Evolutionary conservation across 2,329 filamentous ascomycete species (phyloP).

Genomic region (Bimuria novae-zelandiae): DNA sequence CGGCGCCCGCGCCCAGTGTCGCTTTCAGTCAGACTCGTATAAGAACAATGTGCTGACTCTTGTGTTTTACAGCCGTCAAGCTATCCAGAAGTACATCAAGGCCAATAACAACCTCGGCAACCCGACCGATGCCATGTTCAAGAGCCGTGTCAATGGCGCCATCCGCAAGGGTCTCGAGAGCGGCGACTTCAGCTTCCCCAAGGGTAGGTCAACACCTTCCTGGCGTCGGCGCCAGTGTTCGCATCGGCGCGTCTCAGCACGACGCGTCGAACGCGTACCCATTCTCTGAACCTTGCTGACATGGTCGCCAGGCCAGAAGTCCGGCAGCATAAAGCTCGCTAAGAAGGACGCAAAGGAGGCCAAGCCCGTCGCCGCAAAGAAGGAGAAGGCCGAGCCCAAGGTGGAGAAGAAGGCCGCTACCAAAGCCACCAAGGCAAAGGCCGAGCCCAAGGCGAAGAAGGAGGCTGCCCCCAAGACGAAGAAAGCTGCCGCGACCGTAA

Average conservation of each 20-base stretch:
- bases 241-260: conserved; percentile 1
- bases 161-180: conserved; percentile 82
- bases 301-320: conserved; percentile 60
- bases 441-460: conserved; percentile 41
- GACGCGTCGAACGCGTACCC: neutral
- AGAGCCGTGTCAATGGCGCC: conserved; percentile 83
- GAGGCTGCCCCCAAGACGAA: conserved; percentile 28
- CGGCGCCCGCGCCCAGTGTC: conserved; percentile 32
- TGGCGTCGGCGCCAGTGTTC: conserved; percentile 4
- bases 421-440: conserved; percentile 29
- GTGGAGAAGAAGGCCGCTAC: conserved; percentile 34
- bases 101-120: conserved; percentile 69
- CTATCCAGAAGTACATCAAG: conserved; percentile 75
- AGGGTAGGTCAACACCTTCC: conserved; percentile 65
- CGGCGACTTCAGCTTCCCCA: conserved; percentile 85
- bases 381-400: conserved; percentile 38
- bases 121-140: conserved; percentile 63
- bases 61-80: conserved; percentile 62
- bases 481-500: conserved; percentile 30
- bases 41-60: conserved; percentile 40
- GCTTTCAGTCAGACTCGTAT: conserved; percentile 28
- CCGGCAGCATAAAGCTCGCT: conserved; percentile 88
- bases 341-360: conserved; percentile 72
- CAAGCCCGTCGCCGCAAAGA: conserved; percentile 37
- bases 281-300: conserved; percentile 26